Evolutionary conservation across 176 grass and related monocot species (phyloP), one percentile per base, ranked within the genome.

Genomic region (Rhipidocladum racemiflorum): DNA sequence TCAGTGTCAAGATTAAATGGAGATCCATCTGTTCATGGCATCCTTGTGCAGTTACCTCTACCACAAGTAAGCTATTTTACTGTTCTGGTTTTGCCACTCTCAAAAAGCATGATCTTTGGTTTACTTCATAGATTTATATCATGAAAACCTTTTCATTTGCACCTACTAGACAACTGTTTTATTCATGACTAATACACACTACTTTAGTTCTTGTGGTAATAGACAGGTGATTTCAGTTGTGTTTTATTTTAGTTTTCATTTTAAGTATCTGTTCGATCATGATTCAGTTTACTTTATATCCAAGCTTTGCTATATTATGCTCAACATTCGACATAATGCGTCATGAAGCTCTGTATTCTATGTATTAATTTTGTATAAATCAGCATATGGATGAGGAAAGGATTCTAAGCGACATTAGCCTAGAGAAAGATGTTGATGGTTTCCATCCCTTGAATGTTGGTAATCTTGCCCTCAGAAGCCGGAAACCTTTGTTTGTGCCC

Each of bases 381-480:
- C 70, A 98, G 95, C 92, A 91, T 74, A 91, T 98, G 88, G 79
- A 98, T 72, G 95, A 98, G 81, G 92, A 95, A 75, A 93, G 54
- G 59, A 91, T 98, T 88, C 78, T 98, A 25, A 85, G 68, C 5
- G 57, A 84, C 44, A 85, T 98, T 77, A 89, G 74, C 61, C 74
- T 95, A 42, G 86, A 95, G 34, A 98, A 98, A 61, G 95, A 98
- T 88, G 95, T 98, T 44, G 95, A 98, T 84, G 95, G 95, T 65
- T 98, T 98, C 68, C 92, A 98, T 74, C 95, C 92, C 16, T 50
- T 91, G 72, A 98, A 95, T 36, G 89, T 95, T 39, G 95, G 95
- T 12, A 95, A 98, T 83, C 92, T 98, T 59, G 95, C 88, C 53
- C 85, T 98, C 35, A 86, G 90, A 83, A 91, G 79, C 59, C 82